Percentiles rank a stretch among this genome's conserved stretches.
These are phyloP conservation scores for Pelargonium myrrhifolium DNA, from an alignment of 441 rosid species.

Conservation along the genomic window DNA sequence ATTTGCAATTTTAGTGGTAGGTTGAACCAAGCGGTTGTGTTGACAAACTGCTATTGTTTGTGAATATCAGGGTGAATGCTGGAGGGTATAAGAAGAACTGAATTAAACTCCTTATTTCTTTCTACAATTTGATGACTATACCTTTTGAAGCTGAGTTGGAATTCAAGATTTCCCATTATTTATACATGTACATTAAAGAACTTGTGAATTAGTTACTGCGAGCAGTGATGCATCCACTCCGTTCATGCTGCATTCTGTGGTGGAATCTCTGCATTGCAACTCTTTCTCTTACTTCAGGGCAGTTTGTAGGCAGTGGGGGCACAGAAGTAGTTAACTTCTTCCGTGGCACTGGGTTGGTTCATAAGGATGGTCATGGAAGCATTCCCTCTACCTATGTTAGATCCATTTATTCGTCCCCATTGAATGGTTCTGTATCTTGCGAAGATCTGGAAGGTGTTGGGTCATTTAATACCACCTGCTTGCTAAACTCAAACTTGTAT, in stretches of 20 bases:
- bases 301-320: conserved; percentile 21
- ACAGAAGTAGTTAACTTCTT: conserved; percentile 22
- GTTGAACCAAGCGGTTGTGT: background rate
- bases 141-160: conserved; percentile 4
- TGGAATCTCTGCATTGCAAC: conserved; percentile 25
- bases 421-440: conserved; percentile 41
- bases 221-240: conserved; percentile 33
- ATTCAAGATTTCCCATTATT: conserved; percentile 16
- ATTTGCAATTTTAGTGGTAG: too few species aligned
- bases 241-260: conserved; percentile 44
- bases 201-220: conserved; percentile 17
- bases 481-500: conserved; percentile 60
- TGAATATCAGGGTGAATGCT: background rate
- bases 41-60: conserved; percentile 6
- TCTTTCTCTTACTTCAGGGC: conserved; percentile 33
- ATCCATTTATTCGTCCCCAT: conserved; percentile 16
- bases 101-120: background rate
- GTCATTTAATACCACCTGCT: conserved; percentile 74
- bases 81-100: conserved; percentile 10
- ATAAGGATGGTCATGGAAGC: conserved; percentile 27
- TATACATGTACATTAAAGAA: conserved; percentile 16
- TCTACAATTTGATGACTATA: conserved; percentile 4
- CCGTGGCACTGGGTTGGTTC: conserved; percentile 25
- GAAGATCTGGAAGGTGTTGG: conserved; percentile 84
- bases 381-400: conserved; percentile 14